phyloP scores from a whole-genome alignment of 2,329 filamentous ascomycete genomes.

The Bisporella sp. region DNA sequence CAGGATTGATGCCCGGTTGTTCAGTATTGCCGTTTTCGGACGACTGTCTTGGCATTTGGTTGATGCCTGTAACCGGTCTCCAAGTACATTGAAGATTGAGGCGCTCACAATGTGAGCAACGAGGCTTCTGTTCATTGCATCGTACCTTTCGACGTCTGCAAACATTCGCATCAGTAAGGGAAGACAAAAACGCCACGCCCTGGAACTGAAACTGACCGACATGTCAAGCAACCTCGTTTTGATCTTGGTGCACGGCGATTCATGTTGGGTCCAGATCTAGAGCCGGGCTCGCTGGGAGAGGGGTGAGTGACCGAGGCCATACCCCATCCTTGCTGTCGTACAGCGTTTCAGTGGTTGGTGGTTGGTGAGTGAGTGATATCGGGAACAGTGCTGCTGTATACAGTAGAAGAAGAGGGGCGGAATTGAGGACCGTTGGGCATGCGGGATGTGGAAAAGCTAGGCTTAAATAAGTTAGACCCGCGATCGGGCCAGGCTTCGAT shows the following conservation, averaged over 20 bases:
- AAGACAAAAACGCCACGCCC: conserved; percentile 11
- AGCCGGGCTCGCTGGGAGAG: no score
- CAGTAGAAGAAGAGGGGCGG: no score
- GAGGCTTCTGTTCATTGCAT: conserved; percentile 45
- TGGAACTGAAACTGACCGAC: conserved; percentile 27
- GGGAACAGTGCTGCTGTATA: no score
- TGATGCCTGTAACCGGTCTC: conserved; percentile 24
- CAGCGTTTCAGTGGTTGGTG: no score
- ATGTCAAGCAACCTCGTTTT: conserved; percentile 40
- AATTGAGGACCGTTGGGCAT: no score
- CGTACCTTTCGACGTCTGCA: conserved; percentile 41
- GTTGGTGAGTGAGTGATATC: no score
- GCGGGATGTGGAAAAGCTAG: no score
- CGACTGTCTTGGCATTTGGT: background rate
- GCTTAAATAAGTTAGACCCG: no score
- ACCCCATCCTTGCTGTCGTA: no score
- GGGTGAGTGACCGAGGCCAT: no score
- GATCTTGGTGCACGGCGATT: conserved; percentile 17
- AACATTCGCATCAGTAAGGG: background rate
- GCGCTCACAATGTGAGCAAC: conserved; percentile 46
- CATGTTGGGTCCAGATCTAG: no score
- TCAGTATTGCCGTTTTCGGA: background rate
- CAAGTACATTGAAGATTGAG: conserved; percentile 47
- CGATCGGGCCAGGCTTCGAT: no score
- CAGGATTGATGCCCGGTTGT: background rate